Percentiles rank a stretch among this genome's conserved stretches.
These are phyloP conservation scores for Oldenlandia corymbosa DNA, from an alignment of 257 asterid species.

Conservation along the genomic window DNA sequence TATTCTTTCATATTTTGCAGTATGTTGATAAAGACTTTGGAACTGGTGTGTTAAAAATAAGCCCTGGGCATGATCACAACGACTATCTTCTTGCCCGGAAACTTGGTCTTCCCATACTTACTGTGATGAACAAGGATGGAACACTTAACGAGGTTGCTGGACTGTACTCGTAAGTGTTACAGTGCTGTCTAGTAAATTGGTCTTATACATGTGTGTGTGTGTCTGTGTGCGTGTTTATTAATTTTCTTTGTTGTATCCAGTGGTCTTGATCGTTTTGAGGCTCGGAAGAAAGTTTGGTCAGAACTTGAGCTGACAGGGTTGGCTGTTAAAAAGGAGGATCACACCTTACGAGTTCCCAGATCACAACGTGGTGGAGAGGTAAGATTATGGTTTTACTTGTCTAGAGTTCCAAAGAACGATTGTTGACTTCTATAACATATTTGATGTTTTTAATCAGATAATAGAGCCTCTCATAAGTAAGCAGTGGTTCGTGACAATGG, in stretches of 20 bases:
- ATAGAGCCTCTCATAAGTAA: conserved; percentile 96
- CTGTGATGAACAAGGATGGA: conserved; percentile 97
- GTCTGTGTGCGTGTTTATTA: neutral
- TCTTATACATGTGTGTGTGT: neutral
- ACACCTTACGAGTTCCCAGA: conserved; percentile 88
- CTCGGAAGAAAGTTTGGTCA: conserved; percentile 89
- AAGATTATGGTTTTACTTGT: conserved; percentile 18
- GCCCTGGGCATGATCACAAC: conserved; percentile 99
- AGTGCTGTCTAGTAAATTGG: conserved; percentile 11
- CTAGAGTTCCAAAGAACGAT: conserved; percentile 16
- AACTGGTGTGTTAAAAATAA: conserved; percentile 97
- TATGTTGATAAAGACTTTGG: conserved; percentile 98
- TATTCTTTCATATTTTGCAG: conserved; percentile 35
- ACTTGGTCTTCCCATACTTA: conserved; percentile 97
- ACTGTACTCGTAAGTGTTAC: conserved; percentile 53
- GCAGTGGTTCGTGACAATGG: conserved; percentile 99
- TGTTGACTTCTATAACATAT: conserved; percentile 17
- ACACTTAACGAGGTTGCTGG: conserved; percentile 95
- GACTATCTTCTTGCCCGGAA: conserved; percentile 98
- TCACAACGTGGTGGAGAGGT: conserved; percentile 99
- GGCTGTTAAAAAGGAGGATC: conserved; percentile 83
- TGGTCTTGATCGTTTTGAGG: conserved; percentile 99
- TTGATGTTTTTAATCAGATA: conserved; percentile 45
- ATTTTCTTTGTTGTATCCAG: conserved; percentile 37
- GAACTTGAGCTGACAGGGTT: conserved; percentile 92